A percentile compares a stretch with the other conserved stretches of the same genome.
Conservation (phyloP, 2,329 filamentous ascomycete species). For the Xylariales sp. region DNA sequence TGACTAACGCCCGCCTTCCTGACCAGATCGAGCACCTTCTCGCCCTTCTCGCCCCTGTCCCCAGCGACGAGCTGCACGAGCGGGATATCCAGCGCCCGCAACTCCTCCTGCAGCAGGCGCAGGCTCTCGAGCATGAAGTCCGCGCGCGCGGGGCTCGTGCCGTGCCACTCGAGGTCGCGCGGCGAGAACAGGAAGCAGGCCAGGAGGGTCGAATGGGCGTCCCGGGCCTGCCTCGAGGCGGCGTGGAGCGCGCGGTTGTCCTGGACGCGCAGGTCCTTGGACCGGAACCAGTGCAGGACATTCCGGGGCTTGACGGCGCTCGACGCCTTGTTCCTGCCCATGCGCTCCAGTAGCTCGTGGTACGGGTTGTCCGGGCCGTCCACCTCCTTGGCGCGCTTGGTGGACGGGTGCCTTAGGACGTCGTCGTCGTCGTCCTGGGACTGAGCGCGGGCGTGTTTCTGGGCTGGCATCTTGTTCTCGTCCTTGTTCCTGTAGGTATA, state of each 20-base stretch:
- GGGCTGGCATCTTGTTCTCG: slow-evolving; percentile 8
- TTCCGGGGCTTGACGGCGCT: slow-evolving; percentile 9
- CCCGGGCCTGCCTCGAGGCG: slow-evolving; percentile 15
- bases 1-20: slow-evolving; percentile 16
- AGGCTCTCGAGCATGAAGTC: slow-evolving; percentile 20
- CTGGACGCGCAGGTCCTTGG: slow-evolving; percentile 20
- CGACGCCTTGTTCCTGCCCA: slow-evolving; percentile 3
- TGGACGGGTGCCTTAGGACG: slow-evolving; percentile 20
- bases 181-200: slow-evolving; percentile 20
- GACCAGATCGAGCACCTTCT: slow-evolving; percentile 13
- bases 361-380: slow-evolving; percentile 16
- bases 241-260: slow-evolving; percentile 19
- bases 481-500: background rate
- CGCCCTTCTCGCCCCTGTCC: slow-evolving; percentile 13
- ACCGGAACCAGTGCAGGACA: slow-evolving; percentile 21
- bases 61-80: slow-evolving; percentile 16
- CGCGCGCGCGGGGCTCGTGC: slow-evolving; percentile 17
- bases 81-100: slow-evolving; percentile 16
- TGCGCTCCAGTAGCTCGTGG: slow-evolving; percentile 11
- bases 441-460: slow-evolving; percentile 16
- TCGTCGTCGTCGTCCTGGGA: slow-evolving; percentile 18
- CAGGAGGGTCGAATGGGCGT: slow-evolving; percentile 13
- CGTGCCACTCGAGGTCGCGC: slow-evolving; percentile 21
- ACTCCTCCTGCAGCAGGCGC: slow-evolving; percentile 14
- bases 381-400: slow-evolving; percentile 23